Percentiles rank a stretch among this genome's conserved stretches.
These are phyloP conservation scores for Blastobotrys ciferrii DNA, from an alignment of 1,139 yeast genomes.

Conservation along the genomic window DNA sequence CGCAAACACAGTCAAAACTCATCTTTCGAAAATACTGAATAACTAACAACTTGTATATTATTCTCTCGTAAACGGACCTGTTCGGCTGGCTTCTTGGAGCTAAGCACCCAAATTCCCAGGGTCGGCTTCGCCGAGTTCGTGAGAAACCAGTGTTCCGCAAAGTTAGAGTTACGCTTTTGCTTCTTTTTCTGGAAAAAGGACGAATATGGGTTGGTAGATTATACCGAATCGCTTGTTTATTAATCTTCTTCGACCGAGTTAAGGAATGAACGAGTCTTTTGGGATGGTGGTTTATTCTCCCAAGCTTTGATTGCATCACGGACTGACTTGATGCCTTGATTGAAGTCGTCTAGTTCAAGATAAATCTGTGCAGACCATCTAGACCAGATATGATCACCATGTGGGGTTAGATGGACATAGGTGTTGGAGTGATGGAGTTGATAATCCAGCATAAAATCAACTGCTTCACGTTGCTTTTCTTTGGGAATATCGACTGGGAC, in stretches of 20 bases:
- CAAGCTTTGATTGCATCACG: conserved; percentile 23
- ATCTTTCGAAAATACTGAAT: not conserved
- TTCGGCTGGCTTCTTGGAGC: too few species aligned
- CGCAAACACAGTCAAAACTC: conserved; percentile 22
- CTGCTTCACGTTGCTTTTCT: conserved; percentile 16
- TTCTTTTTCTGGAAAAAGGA: too few species aligned
- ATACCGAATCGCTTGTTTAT: not conserved
- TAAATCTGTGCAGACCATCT: conserved; percentile 63
- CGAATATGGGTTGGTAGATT: not conserved
- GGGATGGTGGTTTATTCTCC: not conserved
- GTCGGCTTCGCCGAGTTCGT: not conserved
- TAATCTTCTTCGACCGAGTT: not conserved
- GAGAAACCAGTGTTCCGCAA: too few species aligned
- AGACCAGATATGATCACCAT: conserved; percentile 45
- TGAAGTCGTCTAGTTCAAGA: conserved; percentile 55
- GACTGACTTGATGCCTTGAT: conserved; percentile 42
- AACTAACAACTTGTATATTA: conserved; percentile 3
- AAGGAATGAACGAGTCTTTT: not conserved
- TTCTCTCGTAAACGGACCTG: too few species aligned
- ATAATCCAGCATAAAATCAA: conserved; percentile 21
- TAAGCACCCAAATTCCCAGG: not conserved
- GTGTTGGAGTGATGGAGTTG: conserved; percentile 40
- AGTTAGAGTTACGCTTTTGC: too few species aligned
- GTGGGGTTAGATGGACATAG: conserved; percentile 47
- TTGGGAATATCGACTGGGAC: conserved; percentile 37